Percentiles rank a stretch among this genome's conserved stretches.
phyloP scores from a whole-genome alignment of 176 grass and related monocot species.

The Avena eriantha region DNA sequence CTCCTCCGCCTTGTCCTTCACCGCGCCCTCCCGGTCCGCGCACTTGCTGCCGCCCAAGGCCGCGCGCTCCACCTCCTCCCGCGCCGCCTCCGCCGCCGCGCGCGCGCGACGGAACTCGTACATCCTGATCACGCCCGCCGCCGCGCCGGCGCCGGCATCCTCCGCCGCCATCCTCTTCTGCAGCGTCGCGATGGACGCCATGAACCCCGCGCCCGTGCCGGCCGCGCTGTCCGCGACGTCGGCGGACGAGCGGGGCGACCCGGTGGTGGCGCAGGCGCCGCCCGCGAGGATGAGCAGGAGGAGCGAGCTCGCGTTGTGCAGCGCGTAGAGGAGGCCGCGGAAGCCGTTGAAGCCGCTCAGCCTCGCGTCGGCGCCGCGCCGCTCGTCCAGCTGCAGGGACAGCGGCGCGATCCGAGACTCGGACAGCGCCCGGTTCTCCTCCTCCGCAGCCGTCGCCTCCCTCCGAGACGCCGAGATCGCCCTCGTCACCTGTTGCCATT shows the following conservation, averaged over 20 bases:
- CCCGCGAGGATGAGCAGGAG: constrained; percentile 76
- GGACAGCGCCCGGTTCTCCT: constrained; percentile 73
- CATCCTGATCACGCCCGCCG: constrained; percentile 58
- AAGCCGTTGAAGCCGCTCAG: constrained; percentile 90
- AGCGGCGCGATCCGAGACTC: constrained; percentile 71
- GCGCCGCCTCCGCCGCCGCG: constrained; percentile 64
- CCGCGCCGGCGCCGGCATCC: constrained; percentile 43
- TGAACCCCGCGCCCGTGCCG: constrained; percentile 45
- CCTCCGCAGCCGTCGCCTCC: constrained; percentile 72
- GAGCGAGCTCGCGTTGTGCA: constrained; percentile 84
- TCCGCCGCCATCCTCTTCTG: constrained; percentile 68
- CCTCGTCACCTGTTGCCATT: constrained; percentile 56
- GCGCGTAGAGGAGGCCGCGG: constrained; percentile 76
- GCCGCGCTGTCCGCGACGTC: neutral
- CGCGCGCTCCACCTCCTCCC: constrained; percentile 75
- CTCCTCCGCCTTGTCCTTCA: constrained; percentile 75
- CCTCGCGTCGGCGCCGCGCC: constrained; percentile 59
- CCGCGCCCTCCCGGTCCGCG: constrained; percentile 33
- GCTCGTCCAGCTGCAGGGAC: constrained; percentile 67
- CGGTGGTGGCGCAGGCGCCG: constrained; percentile 51
- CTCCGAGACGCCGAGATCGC: constrained; percentile 66
- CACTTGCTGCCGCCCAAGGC: constrained; percentile 33
- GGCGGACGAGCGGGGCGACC: neutral
- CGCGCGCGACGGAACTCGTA: constrained; percentile 67
- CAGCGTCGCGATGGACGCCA: constrained; percentile 73